Conservation (phyloP, 2,329 filamentous ascomycete genomes). For the Aureobasidium zeae region DNA sequence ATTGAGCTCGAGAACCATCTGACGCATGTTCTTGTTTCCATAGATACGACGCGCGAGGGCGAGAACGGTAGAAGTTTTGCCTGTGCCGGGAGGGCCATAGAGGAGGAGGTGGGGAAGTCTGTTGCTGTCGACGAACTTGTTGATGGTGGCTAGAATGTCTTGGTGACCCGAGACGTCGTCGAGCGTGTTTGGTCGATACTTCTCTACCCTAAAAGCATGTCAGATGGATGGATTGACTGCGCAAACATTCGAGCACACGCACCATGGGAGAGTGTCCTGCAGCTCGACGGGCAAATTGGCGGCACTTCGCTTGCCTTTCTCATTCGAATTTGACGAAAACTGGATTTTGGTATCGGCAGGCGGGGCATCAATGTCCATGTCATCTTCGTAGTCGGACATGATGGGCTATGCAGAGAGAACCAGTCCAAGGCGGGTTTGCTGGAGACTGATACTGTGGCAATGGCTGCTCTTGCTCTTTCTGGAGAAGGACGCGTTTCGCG, state of each 20-base stretch:
- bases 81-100: slow-evolving; percentile 91
- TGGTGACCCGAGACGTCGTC: slow-evolving; percentile 93
- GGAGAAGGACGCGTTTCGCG: slow-evolving; percentile 2
- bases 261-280: slow-evolving; percentile 92
- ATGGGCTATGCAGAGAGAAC: slow-evolving; percentile 16
- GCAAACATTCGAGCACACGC: slow-evolving; percentile 19
- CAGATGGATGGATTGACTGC: slow-evolving; percentile 17
- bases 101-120: slow-evolving; percentile 89
- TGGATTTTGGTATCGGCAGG: slow-evolving; percentile 42
- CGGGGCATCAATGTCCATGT: slow-evolving; percentile 58
- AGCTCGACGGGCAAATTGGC: slow-evolving; percentile 91
- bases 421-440: background rate
- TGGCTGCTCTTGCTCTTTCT: too few relatives aligned
- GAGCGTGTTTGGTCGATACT: slow-evolving; percentile 83
- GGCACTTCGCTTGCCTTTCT: slow-evolving; percentile 83
- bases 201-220: slow-evolving; percentile 65
- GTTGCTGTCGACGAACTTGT: slow-evolving; percentile 93
- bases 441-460: background rate
- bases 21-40: slow-evolving; percentile 80
- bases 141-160: slow-evolving; percentile 94
- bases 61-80: slow-evolving; percentile 94
- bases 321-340: slow-evolving; percentile 62
- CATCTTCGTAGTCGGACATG: slow-evolving; percentile 50
- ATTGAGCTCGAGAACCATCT: slow-evolving; percentile 98
- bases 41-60: slow-evolving; percentile 91